Percentiles rank a stretch among this genome's conserved stretches.
Evolutionary conservation across 441 rosid genomes (phyloP).

Genomic region (Geranium incanum): DNA sequence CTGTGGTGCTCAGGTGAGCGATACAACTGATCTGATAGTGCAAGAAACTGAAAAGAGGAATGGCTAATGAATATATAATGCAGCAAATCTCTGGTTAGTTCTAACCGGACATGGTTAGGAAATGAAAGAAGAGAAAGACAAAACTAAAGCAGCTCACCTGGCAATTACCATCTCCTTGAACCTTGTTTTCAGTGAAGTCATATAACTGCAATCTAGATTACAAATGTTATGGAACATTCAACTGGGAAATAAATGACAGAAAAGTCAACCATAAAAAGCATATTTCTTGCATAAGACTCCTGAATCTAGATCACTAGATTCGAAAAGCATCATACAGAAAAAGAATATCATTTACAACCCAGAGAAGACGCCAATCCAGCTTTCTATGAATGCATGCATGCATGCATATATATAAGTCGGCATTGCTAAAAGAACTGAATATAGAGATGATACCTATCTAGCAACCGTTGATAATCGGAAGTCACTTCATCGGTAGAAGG

Average conservation of each 20-base stretch:
- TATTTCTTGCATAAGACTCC: too few relatives aligned
- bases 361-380: too few relatives aligned
- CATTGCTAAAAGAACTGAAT: not conserved
- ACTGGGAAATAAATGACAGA: not conserved
- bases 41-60: constrained; percentile 53
- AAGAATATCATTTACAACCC: too few relatives aligned
- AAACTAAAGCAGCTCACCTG: constrained; percentile 37
- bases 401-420: too few relatives aligned
- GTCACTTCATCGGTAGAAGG: constrained; percentile 64
- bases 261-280: not conserved
- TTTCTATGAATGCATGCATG: too few relatives aligned
- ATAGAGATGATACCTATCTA: constrained; percentile 33
- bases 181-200: constrained; percentile 44
- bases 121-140: not conserved
- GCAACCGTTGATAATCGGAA: constrained; percentile 68
- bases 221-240: not conserved
- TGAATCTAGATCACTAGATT: too few relatives aligned
- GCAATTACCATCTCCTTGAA: constrained; percentile 63
- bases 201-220: constrained; percentile 38
- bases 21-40: constrained; percentile 70
- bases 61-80: not conserved
- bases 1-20: constrained; percentile 63
- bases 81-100: too few relatives aligned
- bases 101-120: too few relatives aligned
- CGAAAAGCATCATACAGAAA: too few relatives aligned